Conservation (phyloP, 495 filamentous ascomycete species). For the Aspergillus bridgeri region DNA sequence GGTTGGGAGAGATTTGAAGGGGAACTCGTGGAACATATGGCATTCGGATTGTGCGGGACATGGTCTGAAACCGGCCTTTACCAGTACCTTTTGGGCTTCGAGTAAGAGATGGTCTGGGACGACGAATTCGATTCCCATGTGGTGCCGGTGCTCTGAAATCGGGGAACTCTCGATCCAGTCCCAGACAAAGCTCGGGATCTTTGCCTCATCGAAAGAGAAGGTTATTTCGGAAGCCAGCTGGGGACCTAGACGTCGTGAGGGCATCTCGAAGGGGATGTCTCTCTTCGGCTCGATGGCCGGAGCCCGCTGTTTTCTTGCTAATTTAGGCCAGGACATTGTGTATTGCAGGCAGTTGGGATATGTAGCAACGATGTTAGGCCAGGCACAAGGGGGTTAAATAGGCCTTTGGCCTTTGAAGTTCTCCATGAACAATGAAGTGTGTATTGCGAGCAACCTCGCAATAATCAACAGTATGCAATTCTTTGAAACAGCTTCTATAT, state of each 20-base stretch:
- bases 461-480: too few relatives aligned
- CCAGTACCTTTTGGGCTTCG: not conserved
- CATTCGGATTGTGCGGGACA: not conserved
- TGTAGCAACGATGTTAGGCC: too few relatives aligned
- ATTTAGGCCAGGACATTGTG: not conserved
- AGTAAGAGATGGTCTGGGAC: not conserved
- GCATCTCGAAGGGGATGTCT: not conserved
- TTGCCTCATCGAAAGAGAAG: not conserved
- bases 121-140: not conserved
- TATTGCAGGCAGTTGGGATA: too few relatives aligned
- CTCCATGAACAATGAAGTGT: too few relatives aligned
- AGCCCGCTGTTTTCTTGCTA: not conserved
- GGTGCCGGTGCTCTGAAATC: not conserved
- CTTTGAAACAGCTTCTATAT: too few relatives aligned
- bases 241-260: not conserved
- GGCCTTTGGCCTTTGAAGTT: too few relatives aligned
- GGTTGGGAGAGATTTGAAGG: not conserved
- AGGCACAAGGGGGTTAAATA: too few relatives aligned
- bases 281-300: not conserved
- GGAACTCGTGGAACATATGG: not conserved
- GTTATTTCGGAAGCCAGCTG: not conserved
- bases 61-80: not conserved
- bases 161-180: not conserved
- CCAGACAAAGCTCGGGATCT: not conserved
- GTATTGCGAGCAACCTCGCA: too few relatives aligned